These are phyloP conservation scores for Colletotrichum melonis DNA, from an alignment of 2,329 filamentous ascomycete genomes.

Conservation along the genomic window DNA sequence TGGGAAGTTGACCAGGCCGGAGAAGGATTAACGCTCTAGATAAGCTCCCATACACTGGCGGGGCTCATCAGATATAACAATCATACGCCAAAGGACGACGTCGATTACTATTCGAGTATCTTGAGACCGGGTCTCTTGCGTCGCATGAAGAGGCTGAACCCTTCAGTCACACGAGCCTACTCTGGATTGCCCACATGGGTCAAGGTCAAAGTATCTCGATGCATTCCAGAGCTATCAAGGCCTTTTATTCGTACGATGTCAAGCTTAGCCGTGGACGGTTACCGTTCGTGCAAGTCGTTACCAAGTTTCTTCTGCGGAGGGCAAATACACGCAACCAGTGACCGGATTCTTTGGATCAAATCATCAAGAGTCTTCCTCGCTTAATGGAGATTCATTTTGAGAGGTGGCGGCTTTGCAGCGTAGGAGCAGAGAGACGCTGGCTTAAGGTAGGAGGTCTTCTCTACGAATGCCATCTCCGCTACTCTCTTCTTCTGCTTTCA, in stretches of 20 bases:
- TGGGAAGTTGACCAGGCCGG: neutral
- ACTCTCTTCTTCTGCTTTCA: neutral
- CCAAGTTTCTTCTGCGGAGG: neutral
- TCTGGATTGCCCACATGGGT: neutral
- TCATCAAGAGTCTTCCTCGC: neutral
- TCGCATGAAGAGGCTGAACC: neutral
- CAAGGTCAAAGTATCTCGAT: neutral
- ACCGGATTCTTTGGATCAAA: neutral
- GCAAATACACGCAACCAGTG: neutral
- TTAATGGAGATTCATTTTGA: neutral
- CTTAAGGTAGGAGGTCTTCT: neutral
- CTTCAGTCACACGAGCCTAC: neutral
- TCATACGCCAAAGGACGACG: neutral
- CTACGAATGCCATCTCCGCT: no score
- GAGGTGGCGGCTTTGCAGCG: conserved; percentile 4
- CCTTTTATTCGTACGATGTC: neutral
- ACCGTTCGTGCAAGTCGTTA: neutral
- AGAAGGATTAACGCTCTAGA: neutral
- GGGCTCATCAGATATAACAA: neutral
- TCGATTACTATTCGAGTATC: neutral
- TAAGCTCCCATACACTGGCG: neutral
- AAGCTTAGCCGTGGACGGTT: neutral
- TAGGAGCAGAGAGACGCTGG: neutral
- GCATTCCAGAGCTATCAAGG: no score
- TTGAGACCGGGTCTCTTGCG: neutral